phyloP scores from a whole-genome alignment of 768 basidiomycete species.

The Leucocoprinus birnbaumii region DNA sequence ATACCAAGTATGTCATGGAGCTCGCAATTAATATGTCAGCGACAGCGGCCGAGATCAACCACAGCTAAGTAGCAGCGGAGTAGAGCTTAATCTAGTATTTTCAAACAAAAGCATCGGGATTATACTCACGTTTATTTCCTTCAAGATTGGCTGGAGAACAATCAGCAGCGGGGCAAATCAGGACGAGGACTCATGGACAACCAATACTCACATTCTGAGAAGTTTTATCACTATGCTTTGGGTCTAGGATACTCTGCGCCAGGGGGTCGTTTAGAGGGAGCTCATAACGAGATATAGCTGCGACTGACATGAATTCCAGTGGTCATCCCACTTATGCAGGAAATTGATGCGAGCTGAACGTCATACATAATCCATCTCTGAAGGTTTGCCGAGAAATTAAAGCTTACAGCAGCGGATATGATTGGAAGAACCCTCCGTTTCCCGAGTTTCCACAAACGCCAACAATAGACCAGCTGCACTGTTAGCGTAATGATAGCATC shows the following conservation, averaged over 20 bases:
- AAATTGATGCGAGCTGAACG: neutral
- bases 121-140: no score
- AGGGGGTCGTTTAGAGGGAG: neutral
- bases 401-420: neutral
- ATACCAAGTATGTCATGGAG: slow-evolving; percentile 5
- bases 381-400: neutral
- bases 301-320: neutral
- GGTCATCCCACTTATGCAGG: neutral
- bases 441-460: neutral
- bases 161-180: no score
- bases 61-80: no score
- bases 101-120: no score
- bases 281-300: neutral
- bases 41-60: no score
- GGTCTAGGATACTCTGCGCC: no score
- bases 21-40: neutral
- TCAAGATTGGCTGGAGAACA: no score
- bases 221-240: no score
- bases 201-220: no score
- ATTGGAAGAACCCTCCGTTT: slow-evolving; percentile 1
- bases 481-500: slow-evolving; percentile 4
- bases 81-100: no score
- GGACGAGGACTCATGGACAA: no score
- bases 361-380: neutral
- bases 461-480: slow-evolving; percentile 7